Percentiles rank a stretch among this genome's conserved stretches.
These are phyloP conservation scores for Hibiscus mutabilis DNA, from an alignment of 345 rosid genomes.

Conservation along the genomic window DNA sequence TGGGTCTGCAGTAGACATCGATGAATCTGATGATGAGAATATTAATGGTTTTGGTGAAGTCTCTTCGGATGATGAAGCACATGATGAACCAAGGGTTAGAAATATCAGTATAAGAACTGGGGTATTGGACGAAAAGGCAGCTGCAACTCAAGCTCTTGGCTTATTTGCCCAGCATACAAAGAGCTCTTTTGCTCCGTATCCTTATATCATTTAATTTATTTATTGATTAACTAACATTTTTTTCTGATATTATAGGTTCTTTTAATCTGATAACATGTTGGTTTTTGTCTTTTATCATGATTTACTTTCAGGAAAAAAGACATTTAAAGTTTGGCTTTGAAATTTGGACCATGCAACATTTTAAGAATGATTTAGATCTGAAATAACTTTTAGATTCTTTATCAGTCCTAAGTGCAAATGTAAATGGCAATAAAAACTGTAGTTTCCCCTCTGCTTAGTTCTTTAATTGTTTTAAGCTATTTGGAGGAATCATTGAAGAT, in stretches of 20 bases:
- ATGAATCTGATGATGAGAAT: constrained; percentile 88
- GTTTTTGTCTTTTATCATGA: not conserved
- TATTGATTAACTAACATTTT: not conserved
- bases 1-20: constrained; percentile 91
- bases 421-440: not conserved
- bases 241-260: not conserved
- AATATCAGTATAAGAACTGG: constrained; percentile 97
- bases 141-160: constrained; percentile 99
- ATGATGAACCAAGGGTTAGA: constrained; percentile 85
- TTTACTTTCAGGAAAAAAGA: not conserved
- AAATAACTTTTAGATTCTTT: not conserved
- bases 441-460: constrained; percentile 15
- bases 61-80: constrained; percentile 99
- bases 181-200: constrained; percentile 82
- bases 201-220: constrained; percentile 22
- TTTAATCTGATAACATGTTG: not conserved
- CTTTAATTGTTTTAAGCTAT: constrained; percentile 60
- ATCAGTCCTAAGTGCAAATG: no score
- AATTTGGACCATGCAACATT: not conserved
- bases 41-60: constrained; percentile 83
- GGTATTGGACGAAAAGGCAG: constrained; percentile 98
- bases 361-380: not conserved
- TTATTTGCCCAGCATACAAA: constrained; percentile 90
- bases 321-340: not conserved
- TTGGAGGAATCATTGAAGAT: constrained; percentile 84